A percentile compares a stretch with the other conserved stretches of the same genome.
These are phyloP conservation scores for Botrytis squamosa DNA, from an alignment of 2,329 filamentous ascomycete genomes.

Conservation along the genomic window DNA sequence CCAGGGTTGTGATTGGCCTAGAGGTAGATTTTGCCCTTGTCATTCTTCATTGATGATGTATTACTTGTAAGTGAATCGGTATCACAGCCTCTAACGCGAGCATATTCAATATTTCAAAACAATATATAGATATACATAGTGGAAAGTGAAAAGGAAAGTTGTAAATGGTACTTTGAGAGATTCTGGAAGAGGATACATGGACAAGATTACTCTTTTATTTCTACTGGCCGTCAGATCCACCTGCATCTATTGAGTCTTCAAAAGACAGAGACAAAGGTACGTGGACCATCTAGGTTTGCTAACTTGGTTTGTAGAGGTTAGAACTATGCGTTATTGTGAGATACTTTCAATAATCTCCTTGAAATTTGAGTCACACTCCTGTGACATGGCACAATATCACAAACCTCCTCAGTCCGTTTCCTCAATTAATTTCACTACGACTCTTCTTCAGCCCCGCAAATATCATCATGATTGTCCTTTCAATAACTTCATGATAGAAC, in stretches of 20 bases:
- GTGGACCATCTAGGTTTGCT: neutral
- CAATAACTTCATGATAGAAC: too few relatives aligned
- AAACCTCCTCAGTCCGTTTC: neutral
- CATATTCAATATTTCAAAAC: neutral
- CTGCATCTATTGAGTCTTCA: neutral
- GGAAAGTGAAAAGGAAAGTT: neutral
- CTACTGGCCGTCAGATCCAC: neutral
- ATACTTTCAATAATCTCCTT: neutral
- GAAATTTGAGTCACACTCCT: neutral
- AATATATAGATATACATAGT: neutral
- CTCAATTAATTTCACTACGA: neutral
- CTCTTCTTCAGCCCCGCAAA: neutral
- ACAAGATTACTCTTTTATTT: neutral
- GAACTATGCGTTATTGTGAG: neutral
- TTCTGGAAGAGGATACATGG: neutral
- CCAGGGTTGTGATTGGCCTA: neutral
- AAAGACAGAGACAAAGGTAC: neutral
- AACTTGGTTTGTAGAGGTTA: neutral
- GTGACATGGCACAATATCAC: neutral
- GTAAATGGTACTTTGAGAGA: neutral
- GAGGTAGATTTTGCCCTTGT: neutral
- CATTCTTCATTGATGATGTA: neutral
- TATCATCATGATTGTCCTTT: too few relatives aligned
- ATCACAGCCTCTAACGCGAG: neutral
- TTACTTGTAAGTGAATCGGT: neutral